A percentile compares a stretch with the other conserved stretches of the same genome.
Conservation (phyloP, 441 rosid species). For the Pelargonium exstipulatum region DNA sequence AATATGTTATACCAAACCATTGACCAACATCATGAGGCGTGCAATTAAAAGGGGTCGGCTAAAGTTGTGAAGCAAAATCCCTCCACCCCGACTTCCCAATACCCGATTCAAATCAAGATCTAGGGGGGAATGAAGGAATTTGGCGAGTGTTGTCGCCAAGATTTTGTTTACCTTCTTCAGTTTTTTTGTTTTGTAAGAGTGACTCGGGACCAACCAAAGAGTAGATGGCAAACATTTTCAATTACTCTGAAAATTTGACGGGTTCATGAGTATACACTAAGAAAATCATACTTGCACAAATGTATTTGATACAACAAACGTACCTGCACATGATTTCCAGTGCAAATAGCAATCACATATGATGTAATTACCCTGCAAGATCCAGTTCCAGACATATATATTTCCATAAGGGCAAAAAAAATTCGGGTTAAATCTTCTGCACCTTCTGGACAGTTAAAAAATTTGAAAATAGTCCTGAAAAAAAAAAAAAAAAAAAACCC, state of each 20-base stretch:
- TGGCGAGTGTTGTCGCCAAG: slow-evolving; percentile 21
- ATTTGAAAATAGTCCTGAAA: too few relatives aligned
- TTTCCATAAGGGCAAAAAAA: neutral
- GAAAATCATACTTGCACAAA: neutral
- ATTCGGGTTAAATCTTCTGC: too few relatives aligned
- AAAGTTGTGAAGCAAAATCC: slow-evolving; percentile 35
- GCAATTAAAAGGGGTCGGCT: slow-evolving; percentile 60
- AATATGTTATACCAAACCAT: slow-evolving; percentile 59
- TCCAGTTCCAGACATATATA: neutral
- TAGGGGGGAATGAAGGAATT: slow-evolving; percentile 23
- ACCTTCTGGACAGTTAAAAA: too few relatives aligned
- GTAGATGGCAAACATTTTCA: neutral
- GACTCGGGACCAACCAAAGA: neutral
- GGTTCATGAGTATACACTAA: neutral
- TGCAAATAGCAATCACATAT: neutral
- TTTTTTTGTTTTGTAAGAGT: neutral
- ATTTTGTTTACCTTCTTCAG: neutral
- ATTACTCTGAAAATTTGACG: neutral
- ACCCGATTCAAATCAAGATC: slow-evolving; percentile 48
- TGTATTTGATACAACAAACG: neutral
- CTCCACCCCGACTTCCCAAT: slow-evolving; percentile 34
- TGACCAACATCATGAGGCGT: slow-evolving; percentile 49
- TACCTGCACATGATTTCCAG: neutral
- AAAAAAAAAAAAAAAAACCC: too few relatives aligned
- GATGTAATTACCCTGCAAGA: neutral